Conservation (phyloP, 257 asterid species). For the Phtheirospermum japonicum region DNA sequence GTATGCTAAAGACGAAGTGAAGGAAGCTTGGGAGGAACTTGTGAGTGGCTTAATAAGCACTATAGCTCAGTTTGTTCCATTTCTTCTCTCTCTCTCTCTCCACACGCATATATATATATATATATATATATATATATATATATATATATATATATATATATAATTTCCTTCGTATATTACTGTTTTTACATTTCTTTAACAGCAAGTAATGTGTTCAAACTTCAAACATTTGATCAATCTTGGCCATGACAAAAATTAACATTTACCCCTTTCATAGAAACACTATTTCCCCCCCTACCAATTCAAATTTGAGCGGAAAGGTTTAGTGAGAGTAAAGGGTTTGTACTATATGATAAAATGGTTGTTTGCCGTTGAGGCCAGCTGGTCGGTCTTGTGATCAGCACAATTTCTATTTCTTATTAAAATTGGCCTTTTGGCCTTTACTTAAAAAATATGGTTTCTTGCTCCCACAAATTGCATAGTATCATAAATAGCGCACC, state of each 20-base stretch:
- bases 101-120: background rate
- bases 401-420: too few relatives aligned
- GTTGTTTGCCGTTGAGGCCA: background rate
- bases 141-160: too few relatives aligned
- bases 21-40: constrained; percentile 98
- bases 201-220: background rate
- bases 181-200: constrained; percentile 14
- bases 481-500: too few relatives aligned
- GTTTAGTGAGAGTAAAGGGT: constrained; percentile 7
- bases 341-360: background rate
- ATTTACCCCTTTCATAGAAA: constrained; percentile 1
- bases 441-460: too few relatives aligned
- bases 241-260: constrained; percentile 16
- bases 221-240: constrained; percentile 7
- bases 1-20: constrained; percentile 92
- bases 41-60: constrained; percentile 53
- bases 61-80: constrained; percentile 13
- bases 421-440: too few relatives aligned
- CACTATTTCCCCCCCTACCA: background rate
- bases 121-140: background rate
- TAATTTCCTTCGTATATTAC: background rate
- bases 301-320: background rate
- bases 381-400: too few relatives aligned
- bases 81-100: constrained; percentile 17
- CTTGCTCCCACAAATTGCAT: too few relatives aligned